phyloP scores from a whole-genome alignment of 192 early-diverging fungal genomes.

The Backusella morwellensis region DNA sequence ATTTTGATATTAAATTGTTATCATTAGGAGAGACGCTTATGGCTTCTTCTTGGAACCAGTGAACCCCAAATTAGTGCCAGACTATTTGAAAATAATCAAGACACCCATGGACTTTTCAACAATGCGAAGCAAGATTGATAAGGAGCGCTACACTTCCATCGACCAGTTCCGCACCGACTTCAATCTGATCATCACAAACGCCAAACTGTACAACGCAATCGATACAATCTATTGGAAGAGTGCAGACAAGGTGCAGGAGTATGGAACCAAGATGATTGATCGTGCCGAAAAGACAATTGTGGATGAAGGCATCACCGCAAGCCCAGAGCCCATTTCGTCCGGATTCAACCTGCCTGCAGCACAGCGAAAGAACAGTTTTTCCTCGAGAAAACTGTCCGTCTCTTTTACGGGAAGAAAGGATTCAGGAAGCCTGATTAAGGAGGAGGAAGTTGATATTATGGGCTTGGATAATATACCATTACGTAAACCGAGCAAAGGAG shows the following conservation, averaged over 20 bases:
- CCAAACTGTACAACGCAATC: constrained; percentile 80
- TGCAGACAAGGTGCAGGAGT: constrained; percentile 75
- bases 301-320: neutral
- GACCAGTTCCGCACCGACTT: constrained; percentile 78
- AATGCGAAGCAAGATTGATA: constrained; percentile 72
- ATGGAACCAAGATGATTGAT: constrained; percentile 70
- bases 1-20: neutral
- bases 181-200: constrained; percentile 73
- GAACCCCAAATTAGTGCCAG: constrained; percentile 67
- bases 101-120: constrained; percentile 92
- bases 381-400: neutral
- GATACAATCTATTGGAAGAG: constrained; percentile 78
- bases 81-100: constrained; percentile 80
- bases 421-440: constrained; percentile 21
- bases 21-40: constrained; percentile 73
- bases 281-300: constrained; percentile 44
- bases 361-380: neutral
- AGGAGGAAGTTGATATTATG: constrained; percentile 43
- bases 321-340: neutral
- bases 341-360: neutral
- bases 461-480: constrained; percentile 21
- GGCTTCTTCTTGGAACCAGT: constrained; percentile 89
- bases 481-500: constrained; percentile 13
- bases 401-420: constrained; percentile 6
- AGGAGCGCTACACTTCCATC: constrained; percentile 59